Percentiles rank a stretch among this genome's conserved stretches.
These are phyloP conservation scores for Pterocarpus santalinus DNA, from an alignment of 306 rosid genomes.

Conservation along the genomic window DNA sequence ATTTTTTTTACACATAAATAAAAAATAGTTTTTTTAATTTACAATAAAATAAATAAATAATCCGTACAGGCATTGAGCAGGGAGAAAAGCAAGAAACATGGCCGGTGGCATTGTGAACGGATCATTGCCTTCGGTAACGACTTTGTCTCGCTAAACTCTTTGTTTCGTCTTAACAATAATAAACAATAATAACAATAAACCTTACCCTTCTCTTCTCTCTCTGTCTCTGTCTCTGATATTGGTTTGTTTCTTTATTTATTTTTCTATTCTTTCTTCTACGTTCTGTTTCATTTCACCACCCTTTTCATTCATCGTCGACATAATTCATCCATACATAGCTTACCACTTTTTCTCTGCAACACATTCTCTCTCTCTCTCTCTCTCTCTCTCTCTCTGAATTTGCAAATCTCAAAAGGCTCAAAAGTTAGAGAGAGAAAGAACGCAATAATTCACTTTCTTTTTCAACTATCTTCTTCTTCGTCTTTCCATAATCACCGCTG, in stretches of 20 bases:
- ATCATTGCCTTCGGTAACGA: constrained; percentile 58
- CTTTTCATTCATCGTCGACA: constrained; percentile 44
- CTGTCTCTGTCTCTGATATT: constrained; percentile 12
- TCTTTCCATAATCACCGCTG: constrained; percentile 50
- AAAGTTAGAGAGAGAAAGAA: constrained; percentile 71
- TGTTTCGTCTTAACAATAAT: constrained; percentile 32
- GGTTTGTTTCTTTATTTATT: constrained; percentile 30
- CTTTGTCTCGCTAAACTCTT: neutral
- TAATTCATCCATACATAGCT: constrained; percentile 50
- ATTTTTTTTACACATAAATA: too few relatives aligned
- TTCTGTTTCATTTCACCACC: constrained; percentile 43
- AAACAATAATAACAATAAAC: constrained; percentile 1
- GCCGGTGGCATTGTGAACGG: constrained; percentile 67
- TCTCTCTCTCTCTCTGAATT: constrained; percentile 49
- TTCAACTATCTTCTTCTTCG: constrained; percentile 48
- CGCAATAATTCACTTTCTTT: constrained; percentile 71
- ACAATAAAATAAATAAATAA: neutral
- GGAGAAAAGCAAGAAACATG: constrained; percentile 11
- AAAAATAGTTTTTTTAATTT: too few relatives aligned
- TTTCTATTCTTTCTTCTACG: neutral
- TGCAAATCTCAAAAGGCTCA: constrained; percentile 64
- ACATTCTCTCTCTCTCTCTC: constrained; percentile 25
- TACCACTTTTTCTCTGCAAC: constrained; percentile 42
- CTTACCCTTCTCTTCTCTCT: neutral
- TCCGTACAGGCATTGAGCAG: constrained; percentile 5